phyloP scores from a whole-genome alignment of 176 grass and related monocot genomes.

The Pontederia crassipes region DNA sequence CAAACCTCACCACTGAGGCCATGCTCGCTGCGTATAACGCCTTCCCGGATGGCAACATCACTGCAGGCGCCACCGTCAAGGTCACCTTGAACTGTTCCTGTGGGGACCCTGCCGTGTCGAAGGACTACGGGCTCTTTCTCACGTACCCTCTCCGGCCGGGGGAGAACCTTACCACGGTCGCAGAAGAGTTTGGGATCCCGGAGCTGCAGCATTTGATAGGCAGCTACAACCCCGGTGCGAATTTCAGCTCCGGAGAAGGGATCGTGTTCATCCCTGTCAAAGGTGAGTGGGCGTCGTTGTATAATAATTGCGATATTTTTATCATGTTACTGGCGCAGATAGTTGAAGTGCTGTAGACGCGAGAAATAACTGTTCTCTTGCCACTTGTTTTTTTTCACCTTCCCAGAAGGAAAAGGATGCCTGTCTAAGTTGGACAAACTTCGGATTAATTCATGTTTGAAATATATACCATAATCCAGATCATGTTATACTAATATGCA shows the following conservation, averaged over 20 bases:
- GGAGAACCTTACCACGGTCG: constrained; percentile 43
- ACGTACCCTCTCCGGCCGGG: constrained; percentile 43
- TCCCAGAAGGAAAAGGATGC: background rate
- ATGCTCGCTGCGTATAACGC: constrained; percentile 39
- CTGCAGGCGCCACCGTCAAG: constrained; percentile 16
- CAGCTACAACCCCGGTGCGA: constrained; percentile 50
- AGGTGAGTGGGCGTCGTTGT: constrained; percentile 26
- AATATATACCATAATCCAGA: too few relatives aligned
- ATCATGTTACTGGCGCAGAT: background rate
- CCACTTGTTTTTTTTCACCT: background rate
- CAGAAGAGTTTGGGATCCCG: constrained; percentile 10
- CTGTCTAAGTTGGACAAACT: background rate
- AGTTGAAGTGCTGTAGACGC: too few relatives aligned
- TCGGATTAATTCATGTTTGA: too few relatives aligned
- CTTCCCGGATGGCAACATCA: constrained; percentile 33
- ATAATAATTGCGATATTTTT: background rate
- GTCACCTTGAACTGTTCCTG: constrained; percentile 77
- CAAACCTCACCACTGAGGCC: constrained; percentile 42
- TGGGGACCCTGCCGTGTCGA: constrained; percentile 29
- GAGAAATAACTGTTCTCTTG: too few relatives aligned
- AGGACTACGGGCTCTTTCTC: constrained; percentile 56
- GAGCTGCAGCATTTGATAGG: constrained; percentile 27
- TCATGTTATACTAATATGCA: too few relatives aligned
- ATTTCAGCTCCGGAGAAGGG: constrained; percentile 18
- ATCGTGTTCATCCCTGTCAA: constrained; percentile 49